phyloP scores from a whole-genome alignment of 306 rosid genomes.

The Quercus suber region DNA sequence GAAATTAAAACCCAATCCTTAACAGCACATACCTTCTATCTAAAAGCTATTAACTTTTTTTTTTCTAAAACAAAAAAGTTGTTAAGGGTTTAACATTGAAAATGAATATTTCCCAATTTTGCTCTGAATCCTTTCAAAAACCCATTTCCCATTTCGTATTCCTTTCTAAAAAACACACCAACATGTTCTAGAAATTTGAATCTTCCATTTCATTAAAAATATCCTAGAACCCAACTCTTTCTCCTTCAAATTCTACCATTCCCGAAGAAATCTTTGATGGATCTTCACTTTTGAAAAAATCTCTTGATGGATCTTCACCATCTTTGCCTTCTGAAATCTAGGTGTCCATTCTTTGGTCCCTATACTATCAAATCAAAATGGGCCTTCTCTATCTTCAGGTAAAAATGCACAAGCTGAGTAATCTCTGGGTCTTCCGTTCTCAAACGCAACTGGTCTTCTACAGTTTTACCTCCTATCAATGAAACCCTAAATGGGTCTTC shows the following conservation, averaged over 20 bases:
- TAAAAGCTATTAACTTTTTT: too few species aligned
- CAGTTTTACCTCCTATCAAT: background rate
- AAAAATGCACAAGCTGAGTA: slow-evolving; percentile 15
- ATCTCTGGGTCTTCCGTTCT: background rate
- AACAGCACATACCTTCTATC: too few species aligned
- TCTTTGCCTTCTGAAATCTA: slow-evolving; percentile 12
- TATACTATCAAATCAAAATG: background rate
- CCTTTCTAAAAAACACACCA: too few species aligned
- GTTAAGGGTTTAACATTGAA: too few species aligned
- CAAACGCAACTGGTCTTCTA: slow-evolving; percentile 3
- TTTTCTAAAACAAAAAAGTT: too few species aligned
- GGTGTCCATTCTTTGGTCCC: slow-evolving; percentile 3
- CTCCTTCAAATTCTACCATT: background rate
- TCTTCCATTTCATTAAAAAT: background rate
- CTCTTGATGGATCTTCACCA: slow-evolving; percentile 7
- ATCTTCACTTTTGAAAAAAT: background rate
- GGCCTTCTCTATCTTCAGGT: slow-evolving; percentile 2
- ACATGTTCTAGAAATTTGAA: background rate
- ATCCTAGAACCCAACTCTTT: background rate
- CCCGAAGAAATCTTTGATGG: background rate
- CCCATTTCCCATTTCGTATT: too few species aligned
- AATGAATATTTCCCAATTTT: too few species aligned
- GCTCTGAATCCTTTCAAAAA: too few species aligned
- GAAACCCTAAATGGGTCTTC: background rate
- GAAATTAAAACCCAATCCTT: too few species aligned